phyloP scores from a whole-genome alignment of 2,329 filamentous ascomycete genomes.

The Elsinoe fawcettii region DNA sequence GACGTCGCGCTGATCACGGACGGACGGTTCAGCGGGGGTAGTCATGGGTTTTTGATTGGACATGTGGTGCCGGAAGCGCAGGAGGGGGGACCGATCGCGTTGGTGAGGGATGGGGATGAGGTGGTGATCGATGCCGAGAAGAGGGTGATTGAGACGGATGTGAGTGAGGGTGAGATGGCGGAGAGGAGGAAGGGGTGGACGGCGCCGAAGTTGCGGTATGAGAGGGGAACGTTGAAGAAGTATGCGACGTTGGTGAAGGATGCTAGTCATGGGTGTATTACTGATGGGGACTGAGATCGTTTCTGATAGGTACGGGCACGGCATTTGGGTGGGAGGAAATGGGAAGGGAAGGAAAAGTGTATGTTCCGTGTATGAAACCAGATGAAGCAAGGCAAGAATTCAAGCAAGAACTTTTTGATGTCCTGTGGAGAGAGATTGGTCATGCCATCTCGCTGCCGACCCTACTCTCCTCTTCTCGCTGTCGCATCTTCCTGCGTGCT shows the following conservation, averaged over 20 bases:
- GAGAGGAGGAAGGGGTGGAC: constrained; percentile 44
- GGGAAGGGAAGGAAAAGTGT: background rate
- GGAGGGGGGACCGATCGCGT: constrained; percentile 76
- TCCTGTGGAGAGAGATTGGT: background rate
- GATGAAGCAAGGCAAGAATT: too few relatives aligned
- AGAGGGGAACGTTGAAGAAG: constrained; percentile 52
- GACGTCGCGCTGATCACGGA: constrained; percentile 87
- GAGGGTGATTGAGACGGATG: constrained; percentile 56
- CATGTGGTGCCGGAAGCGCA: constrained; percentile 89
- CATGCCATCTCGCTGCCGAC: background rate
- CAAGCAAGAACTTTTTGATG: too few relatives aligned
- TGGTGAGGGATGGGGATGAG: constrained; percentile 71
- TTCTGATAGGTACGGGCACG: background rate
- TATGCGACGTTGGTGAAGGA: constrained; percentile 50
- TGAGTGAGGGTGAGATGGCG: constrained; percentile 56
- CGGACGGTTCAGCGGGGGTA: constrained; percentile 79
- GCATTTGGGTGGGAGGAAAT: background rate
- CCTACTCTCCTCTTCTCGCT: background rate
- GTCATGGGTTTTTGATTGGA: constrained; percentile 87
- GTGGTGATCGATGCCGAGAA: constrained; percentile 82
- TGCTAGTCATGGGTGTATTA: constrained; percentile 53
- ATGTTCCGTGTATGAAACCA: background rate
- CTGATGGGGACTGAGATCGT: constrained; percentile 34
- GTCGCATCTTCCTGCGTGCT: background rate
- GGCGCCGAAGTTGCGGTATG: constrained; percentile 50